Evolutionary conservation across 2,329 filamentous ascomycete genomes (phyloP).

Genomic region (Claviceps capensis): DNA sequence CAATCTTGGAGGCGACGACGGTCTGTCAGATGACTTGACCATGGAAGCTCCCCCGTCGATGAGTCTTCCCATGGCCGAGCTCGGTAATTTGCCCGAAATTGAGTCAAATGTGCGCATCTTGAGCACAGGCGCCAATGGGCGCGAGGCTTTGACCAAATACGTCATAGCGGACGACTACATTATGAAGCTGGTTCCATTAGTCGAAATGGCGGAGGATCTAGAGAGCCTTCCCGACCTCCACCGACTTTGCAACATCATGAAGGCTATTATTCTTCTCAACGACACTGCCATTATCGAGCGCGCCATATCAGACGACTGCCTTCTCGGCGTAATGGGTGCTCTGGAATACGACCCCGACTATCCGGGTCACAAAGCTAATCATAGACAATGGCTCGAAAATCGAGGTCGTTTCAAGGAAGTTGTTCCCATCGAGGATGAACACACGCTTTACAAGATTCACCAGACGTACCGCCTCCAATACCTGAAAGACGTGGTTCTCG

Average conservation of each 20-base stretch:
- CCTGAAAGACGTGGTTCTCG: slow-evolving; percentile 94
- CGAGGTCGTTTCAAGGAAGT: slow-evolving; percentile 92
- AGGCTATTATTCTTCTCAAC: slow-evolving; percentile 85
- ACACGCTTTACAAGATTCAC: slow-evolving; percentile 81
- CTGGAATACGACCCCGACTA: slow-evolving; percentile 98
- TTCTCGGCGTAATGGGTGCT: slow-evolving; percentile 86
- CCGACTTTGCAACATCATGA: slow-evolving; percentile 94
- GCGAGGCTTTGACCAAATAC: slow-evolving; percentile 78
- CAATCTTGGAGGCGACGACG: slow-evolving; percentile 50
- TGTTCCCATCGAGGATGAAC: slow-evolving; percentile 72
- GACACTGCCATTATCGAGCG: slow-evolving; percentile 91
- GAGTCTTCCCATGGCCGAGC: slow-evolving; percentile 61
- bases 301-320: slow-evolving; percentile 77
- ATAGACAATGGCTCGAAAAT: slow-evolving; percentile 82
- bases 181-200: slow-evolving; percentile 68
- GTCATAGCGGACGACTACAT: slow-evolving; percentile 81
- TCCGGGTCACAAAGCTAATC: slow-evolving; percentile 92
- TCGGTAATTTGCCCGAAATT: slow-evolving; percentile 74
- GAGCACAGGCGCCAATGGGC: slow-evolving; percentile 58
- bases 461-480: slow-evolving; percentile 94
- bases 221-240: slow-evolving; percentile 81
- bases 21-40: slow-evolving; percentile 70
- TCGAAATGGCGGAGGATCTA: slow-evolving; percentile 80
- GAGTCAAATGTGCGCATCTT: slow-evolving; percentile 73
- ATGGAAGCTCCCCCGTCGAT: slow-evolving; percentile 61